Base-by-base conservation (phyloP, 2,329 filamentous ascomycete species). In the Shiraia bambusicola region DNA sequence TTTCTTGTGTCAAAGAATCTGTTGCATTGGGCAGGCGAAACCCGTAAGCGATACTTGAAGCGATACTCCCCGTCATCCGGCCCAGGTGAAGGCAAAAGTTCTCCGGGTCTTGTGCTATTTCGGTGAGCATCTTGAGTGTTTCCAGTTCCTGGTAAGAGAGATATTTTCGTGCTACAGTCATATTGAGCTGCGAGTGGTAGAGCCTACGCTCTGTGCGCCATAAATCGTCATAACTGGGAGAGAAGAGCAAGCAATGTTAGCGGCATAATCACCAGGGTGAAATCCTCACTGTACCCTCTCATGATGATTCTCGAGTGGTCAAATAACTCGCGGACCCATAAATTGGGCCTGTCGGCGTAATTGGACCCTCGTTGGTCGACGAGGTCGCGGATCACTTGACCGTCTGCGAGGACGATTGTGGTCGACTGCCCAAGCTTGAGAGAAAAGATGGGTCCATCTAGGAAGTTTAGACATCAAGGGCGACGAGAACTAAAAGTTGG, bases 71-170 rank as follows among this genome's bases (percentile, higher is more conserved):
- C 11, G 22, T 39, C 19, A 26, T 33, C 10, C 37, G 16, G 9
- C 29, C n/a, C 3, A 39, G 8, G 19, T 22, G 19, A 22, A 22
- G 19, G 19, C 19, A 22, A 8, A 22, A 22, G 19, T 22, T 22
- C 4, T 22, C 19, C n/a, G 24, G 15, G 2, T 35, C 26, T 2
- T 26, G 37, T 2, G 22, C n/a, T 17, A 45, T 16, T 10, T 48
- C 28, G 14, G 17, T 24, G 13, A 31, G 6, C 24, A 41, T n/a
- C n/a, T 34, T 32, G 10, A 26, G 13, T 2, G 41, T 32, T 34
- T 48, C 41, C 13, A 48, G 29, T 24, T 28, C 14, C 32, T 48
- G 36, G 29, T 45, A 48, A 6, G 33, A 37, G 13, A 48, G 28
- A 30, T 48, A 48, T 12, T 40, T 27, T 14, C 14, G 15, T 15